Base-by-base conservation (phyloP, 805 yeast species). In the Cyberlindnera euphorbiae region DNA sequence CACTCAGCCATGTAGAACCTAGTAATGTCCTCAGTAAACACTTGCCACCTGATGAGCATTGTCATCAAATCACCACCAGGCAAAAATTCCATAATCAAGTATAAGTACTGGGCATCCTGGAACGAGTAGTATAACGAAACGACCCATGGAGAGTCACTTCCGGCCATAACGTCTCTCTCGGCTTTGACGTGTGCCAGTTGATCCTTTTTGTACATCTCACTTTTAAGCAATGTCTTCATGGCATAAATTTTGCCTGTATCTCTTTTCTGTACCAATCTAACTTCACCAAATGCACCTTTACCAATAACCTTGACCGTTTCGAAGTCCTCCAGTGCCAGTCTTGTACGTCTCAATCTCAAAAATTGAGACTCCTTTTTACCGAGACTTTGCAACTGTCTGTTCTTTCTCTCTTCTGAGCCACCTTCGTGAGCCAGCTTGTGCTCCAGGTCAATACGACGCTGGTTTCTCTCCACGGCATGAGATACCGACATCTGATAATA, bases 61-160 rank as follows among this genome's bases (percentile, higher is more conserved):
- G 98, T 93, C 59, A 97, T 79, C 67, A 87, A 88, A 60, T 93
- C 99, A 34, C 99, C 99, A 42, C 99, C 99, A 12, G 99, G 97
- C 12, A 93, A 96, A 62, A 89, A 93, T 60, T 93, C 98, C 99
- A 93, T 93, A 5, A 97, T 97, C 55, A 93, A 67, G 53, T 87
- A 93, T 30, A 93, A 80, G 55, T 82, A 84, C 50, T 86, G 94
- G 0, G 80, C 63, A 62, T 93, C 97, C 60, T 93, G 99, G 65
- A 93, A 93, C 3, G 97, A 96, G 59, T 93, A 93, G 42, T 87
- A 73, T 34, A 93, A 69, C 56, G 89, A 88, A 30, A 93, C 98
- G 27, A 93, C 73, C 99, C 99, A 93, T 42, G 89, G 96, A 25
- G 93, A 79, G 56, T 96, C 76, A 12, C 97, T 87, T 28, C 93